phyloP scores from a whole-genome alignment of 1,139 yeast species.

The Suhomyces coccinellae region DNA sequence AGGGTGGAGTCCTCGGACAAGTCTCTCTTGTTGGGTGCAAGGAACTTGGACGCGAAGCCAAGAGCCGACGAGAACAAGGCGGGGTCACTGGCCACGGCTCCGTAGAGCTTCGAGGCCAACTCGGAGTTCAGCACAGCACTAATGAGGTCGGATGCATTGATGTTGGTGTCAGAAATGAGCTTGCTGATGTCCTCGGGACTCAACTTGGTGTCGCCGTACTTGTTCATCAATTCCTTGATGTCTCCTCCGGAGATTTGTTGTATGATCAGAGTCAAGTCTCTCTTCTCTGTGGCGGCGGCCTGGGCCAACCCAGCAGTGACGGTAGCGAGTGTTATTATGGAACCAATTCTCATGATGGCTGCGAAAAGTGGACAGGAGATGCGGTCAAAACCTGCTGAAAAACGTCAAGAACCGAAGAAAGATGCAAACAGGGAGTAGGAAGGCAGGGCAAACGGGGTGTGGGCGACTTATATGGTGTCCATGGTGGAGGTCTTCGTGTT shows the following conservation, averaged over 20 bases:
- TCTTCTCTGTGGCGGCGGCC: conserved; percentile 9
- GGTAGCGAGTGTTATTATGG: conserved; percentile 19
- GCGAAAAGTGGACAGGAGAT: conserved; percentile 5
- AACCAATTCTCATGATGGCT: conserved; percentile 19
- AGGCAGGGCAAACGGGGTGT: background rate
- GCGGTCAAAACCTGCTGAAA: background rate
- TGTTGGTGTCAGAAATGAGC: conserved; percentile 20
- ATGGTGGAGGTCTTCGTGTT: background rate
- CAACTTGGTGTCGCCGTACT: conserved; percentile 16
- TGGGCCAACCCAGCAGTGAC: conserved; percentile 15
- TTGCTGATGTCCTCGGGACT: conserved; percentile 7
- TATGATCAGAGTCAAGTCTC: conserved; percentile 6
- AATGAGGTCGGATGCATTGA: conserved; percentile 21
- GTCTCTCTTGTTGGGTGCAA: conserved; percentile 6
- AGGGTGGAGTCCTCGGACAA: background rate
- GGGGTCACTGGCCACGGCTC: conserved; percentile 24
- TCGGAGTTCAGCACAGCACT: conserved; percentile 22
- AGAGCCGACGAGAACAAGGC: conserved; percentile 23
- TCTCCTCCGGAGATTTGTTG: conserved; percentile 16
- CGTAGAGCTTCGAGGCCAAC: conserved; percentile 23
- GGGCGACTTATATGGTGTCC: conserved; percentile 4
- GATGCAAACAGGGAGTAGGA: background rate
- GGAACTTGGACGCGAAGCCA: conserved; percentile 22
- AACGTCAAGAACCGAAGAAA: background rate
- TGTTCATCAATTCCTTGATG: conserved; percentile 20